Base-by-base conservation (phyloP, 441 rosid genomes). In the Francoa sonchifolia region DNA sequence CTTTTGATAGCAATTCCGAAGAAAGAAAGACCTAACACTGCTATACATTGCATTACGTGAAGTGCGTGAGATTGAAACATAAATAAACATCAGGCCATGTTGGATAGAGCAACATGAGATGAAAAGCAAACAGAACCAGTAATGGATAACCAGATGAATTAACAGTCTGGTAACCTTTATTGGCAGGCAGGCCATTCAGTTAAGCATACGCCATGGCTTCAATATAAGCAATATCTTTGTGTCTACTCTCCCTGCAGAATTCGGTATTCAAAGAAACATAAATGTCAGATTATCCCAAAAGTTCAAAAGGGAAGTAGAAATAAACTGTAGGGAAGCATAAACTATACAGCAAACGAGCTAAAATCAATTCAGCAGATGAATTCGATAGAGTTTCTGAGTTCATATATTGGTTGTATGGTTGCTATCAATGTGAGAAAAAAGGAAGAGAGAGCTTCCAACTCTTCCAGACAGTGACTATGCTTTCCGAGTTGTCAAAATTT, bases 1-100 rank as follows among this genome's bases (percentile, higher is more conserved):
- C 51, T n/a, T 18, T n/a, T 19, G 38, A 33, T 30, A 37, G 33
- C 42, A 35, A 16, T 18, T 33, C 18, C 19, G 12, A 33, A 34
- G 34, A 43, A 28, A 31, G 32, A 48, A 50, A 49, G 32, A n/a
- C n/a, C 61, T 30, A 39, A 55, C 7, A 41, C 34, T 48, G 32
- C 51, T 22, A 39, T 62, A 59, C 36, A 55, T 42, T 52, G 55
- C 58, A 65, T 38, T 44, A 44, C 28, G 31, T 6, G 20, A 54
- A 18, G 47, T 59, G 27, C 3, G 29, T 27, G 50, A 25, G 35
- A 21, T 30, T 16, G 19, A 18, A 38, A 8, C 20, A n/a, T 7
- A 23, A 23, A 16, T 23, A 19, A 48, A 33, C 54, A 42, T 40
- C 29, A 42, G 17, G 50, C n/a, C 45, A 44, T 42, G 50, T 23